Base-by-base conservation (phyloP, 208 protist genomes). In the Balamuthia mandrillaris region DNA sequence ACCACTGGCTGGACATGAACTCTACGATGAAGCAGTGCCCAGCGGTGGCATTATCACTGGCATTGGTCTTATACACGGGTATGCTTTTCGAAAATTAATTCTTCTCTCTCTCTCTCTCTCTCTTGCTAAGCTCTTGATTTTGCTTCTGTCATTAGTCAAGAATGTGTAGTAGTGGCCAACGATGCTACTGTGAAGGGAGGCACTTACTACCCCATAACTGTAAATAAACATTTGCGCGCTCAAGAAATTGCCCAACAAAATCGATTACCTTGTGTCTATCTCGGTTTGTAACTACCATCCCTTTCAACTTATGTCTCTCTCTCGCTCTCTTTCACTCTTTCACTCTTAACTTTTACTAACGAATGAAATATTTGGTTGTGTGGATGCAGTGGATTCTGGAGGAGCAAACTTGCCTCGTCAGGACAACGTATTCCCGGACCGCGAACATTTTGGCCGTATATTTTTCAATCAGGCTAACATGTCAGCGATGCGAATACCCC, bases 401-500 rank as follows among this genome's bases (percentile, higher is more conserved):
- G 97, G 97, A 61, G 97, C 96, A 33, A 98, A 98, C 89, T 88
- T 98, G 10, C 91, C 92, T 27, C 68, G 91, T 29, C 97, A 98
- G 89, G 93, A 91, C 29, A 95, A 97, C 37, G 95, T 96, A 21
- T 85, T 98, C 90, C 95, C 97, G 14, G 97, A 98, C 88, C 90
- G 93, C 58, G 93, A 97, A 56, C 97, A 99, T 84, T 99, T 99
- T 92, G 97, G 97, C 21, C 94, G 96, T 60, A 99, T 98, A 56
- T 99, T 99, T 88, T 98, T 92, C 90, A 99, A 99, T 89, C 97
- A 99, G 90, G 96, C 96, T 2, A 94, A 93, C 52, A 98, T 98
- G 97, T 97, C 95, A 27, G 81, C 93, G 14, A 89, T 93, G 75
- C 87, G 91, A 33, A 98, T 98, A 84, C 92, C 96, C 44, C 97